phyloP scores from a whole-genome alignment of 1,284 basidiomycete species.

The Malassezia japonica region DNA sequence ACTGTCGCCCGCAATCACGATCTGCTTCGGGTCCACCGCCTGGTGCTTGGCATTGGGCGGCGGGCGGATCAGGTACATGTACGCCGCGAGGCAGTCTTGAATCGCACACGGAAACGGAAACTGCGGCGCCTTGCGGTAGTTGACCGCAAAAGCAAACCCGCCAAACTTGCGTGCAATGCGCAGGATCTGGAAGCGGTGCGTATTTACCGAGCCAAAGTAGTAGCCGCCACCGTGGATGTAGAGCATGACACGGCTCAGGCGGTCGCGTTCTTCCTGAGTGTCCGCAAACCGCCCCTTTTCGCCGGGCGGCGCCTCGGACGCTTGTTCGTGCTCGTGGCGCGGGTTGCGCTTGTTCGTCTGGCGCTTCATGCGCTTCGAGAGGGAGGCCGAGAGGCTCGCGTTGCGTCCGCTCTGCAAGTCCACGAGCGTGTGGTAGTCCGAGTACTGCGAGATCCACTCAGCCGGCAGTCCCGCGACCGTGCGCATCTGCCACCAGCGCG shows the following conservation, averaged over 20 bases:
- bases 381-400: constrained; percentile 6
- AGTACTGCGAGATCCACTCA: constrained; percentile 68
- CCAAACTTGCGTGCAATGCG: constrained; percentile 50
- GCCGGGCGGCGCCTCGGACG: not conserved
- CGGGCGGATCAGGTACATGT: constrained; percentile 63
- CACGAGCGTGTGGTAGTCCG: constrained; percentile 50
- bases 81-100: constrained; percentile 76
- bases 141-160: constrained; percentile 49
- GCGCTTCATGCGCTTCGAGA: constrained; percentile 17
- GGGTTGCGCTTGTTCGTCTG: constrained; percentile 24
- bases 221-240: constrained; percentile 48
- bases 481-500: constrained; percentile 78
- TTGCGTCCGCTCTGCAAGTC: constrained; percentile 15
- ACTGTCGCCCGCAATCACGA: constrained; percentile 77
- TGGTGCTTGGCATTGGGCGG: constrained; percentile 57
- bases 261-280: constrained; percentile 33
- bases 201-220: constrained; percentile 54
- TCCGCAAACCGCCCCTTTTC: constrained; percentile 10
- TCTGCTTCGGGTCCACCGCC: constrained; percentile 69
- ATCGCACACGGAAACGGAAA: constrained; percentile 84
- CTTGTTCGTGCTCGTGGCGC: constrained; percentile 46
- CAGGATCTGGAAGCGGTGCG: constrained; percentile 51
- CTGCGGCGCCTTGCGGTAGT: constrained; percentile 46
- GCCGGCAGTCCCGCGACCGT: constrained; percentile 61
- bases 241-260: constrained; percentile 39